phyloP scores from a whole-genome alignment of 1,139 yeast genomes.

The Kodamaea plutei region DNA sequence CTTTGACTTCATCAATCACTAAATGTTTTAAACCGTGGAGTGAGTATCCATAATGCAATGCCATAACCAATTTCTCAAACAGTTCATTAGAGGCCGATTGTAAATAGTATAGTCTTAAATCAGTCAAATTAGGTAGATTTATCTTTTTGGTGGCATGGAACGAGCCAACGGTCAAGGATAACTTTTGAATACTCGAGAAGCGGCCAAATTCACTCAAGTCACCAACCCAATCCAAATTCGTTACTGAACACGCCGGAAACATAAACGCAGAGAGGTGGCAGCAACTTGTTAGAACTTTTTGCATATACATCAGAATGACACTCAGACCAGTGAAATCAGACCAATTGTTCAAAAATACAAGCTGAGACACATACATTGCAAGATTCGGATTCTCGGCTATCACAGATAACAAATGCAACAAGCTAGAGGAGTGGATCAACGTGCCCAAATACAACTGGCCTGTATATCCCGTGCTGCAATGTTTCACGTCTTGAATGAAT shows the following conservation, averaged over 20 bases:
- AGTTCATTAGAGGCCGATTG: conserved; percentile 1
- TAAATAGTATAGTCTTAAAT: conserved; percentile 7
- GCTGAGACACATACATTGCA: conserved; percentile 11
- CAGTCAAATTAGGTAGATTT: conserved; percentile 7
- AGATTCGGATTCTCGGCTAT: conserved; percentile 11
- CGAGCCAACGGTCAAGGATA: conserved; percentile 7
- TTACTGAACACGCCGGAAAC: conserved; percentile 4
- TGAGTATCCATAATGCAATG: conserved; percentile 4
- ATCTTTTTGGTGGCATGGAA: conserved; percentile 1
- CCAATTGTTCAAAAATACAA: conserved; percentile 12
- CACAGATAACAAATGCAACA: conserved; percentile 11
- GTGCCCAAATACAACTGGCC: conserved; percentile 17
- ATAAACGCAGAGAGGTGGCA: conserved; percentile 3
- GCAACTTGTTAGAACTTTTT: conserved; percentile 2
- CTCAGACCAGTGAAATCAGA: conserved; percentile 5
- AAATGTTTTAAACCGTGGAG: conserved; percentile 3
- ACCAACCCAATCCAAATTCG: conserved; percentile 1
- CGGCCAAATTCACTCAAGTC: background rate
- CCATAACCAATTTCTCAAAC: conserved; percentile 6
- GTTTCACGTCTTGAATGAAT: conserved; percentile 9
- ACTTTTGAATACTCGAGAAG: conserved; percentile 2
- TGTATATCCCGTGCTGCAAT: conserved; percentile 7
- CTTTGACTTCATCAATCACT: background rate
- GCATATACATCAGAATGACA: conserved; percentile 5
- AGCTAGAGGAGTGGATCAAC: conserved; percentile 11